A percentile compares a stretch with the other conserved stretches of the same genome.
phyloP scores from a whole-genome alignment of 306 rosid species.

The Hylodesmum podocarpum region DNA sequence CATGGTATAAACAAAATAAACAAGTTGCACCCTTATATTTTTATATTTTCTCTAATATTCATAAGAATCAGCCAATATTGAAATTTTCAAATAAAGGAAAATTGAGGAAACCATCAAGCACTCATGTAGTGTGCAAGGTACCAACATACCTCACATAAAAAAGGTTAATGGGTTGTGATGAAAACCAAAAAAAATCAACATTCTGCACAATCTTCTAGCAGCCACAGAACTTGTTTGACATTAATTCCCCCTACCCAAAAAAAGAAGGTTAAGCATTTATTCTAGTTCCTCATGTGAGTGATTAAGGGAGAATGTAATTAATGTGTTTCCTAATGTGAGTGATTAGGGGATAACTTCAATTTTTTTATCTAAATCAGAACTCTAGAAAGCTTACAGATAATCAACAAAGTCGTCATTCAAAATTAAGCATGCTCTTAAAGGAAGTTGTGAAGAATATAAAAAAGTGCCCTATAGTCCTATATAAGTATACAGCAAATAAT shows the following conservation, averaged over 20 bases:
- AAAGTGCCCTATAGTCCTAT: not conserved
- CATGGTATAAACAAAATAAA: not conserved
- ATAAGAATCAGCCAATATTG: not conserved
- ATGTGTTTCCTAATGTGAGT: too few relatives aligned
- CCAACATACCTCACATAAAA: not conserved
- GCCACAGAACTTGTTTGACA: not conserved
- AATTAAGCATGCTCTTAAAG: not conserved
- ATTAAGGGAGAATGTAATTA: not conserved
- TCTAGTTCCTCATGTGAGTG: not conserved
- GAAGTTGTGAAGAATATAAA: slow-evolving; percentile 7
- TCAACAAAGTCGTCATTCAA: not conserved
- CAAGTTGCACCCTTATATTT: not conserved
- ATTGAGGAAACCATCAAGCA: not conserved
- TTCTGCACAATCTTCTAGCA: not conserved
- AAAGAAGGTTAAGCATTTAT: not conserved
- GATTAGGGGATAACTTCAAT: not conserved
- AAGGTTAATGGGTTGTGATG: not conserved
- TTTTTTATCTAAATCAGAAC: not conserved
- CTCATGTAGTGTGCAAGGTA: not conserved
- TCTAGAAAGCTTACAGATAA: not conserved
- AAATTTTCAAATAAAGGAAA: not conserved
- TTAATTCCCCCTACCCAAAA: not conserved
- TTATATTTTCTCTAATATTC: not conserved
- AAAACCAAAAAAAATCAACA: not conserved
- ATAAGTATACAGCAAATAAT: not conserved